Base-by-base conservation (phyloP, 2,329 filamentous ascomycete species). In the Neodidymelliopsis sp. region DNA sequence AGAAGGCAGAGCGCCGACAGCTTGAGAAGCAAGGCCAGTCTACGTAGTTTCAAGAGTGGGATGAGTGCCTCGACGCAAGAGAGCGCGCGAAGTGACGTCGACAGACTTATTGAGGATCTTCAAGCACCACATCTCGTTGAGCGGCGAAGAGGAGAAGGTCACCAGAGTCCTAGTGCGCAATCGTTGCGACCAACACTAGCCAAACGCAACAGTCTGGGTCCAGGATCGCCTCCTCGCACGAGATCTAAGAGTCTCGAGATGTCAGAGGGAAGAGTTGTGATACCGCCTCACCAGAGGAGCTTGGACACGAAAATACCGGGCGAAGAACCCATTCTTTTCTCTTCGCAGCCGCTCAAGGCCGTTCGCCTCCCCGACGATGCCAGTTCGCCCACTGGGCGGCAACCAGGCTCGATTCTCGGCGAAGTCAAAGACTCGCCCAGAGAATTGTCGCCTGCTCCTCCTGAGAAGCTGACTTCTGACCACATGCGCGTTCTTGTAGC, bases 401-500 rank as follows among this genome's bases (percentile, higher is more conserved):
- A 53, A 15, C 35, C 40, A 22, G 67, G 69, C 2, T 47, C 44
- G 0, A 60, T 73, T 2, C 37, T 72, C 1, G 69, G 69, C 11
- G 69, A 72, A 42, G 44, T 72, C 6, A 29, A 55, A 9, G 59
- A 62, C 23, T 52, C 60, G 16, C 55, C 62, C 13, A 28, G 50
- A 13, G 13, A 62, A 6, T 41, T 50, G 6, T 15, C 46, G 8
- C 30, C 54, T 2, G 19, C 42, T 10, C 25, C 55, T n/a, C 34
- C 62, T 12, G 54, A 59, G 20, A 42, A 55, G 6, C 29, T 61
- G 6, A 56, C 62, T n/a, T 57, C 74, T 1, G 71, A 79, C 2
- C 72, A 81, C 27, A 76, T 91, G 56, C 79, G 81, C 13, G 84
- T 95, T 2, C 77, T 96, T 16, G 84, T 96, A 25, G 91, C 91